These are phyloP conservation scores for Populus tremula DNA, from an alignment of 345 rosid genomes.

Conservation along the genomic window DNA sequence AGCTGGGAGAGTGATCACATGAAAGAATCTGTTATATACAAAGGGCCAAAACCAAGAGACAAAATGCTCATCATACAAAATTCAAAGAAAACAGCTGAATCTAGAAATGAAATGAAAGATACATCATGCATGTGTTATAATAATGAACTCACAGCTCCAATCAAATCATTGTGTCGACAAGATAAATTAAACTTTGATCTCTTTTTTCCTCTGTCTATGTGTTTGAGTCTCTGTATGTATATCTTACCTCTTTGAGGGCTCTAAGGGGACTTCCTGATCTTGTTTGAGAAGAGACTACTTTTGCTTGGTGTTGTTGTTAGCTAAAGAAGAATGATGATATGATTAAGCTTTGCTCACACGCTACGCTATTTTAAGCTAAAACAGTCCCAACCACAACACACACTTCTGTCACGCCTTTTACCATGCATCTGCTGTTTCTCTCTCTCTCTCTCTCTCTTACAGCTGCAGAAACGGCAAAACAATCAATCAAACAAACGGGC, in stretches of 20 bases:
- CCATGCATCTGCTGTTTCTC: background rate
- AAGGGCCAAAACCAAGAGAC: background rate
- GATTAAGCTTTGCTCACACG: constrained; percentile 30
- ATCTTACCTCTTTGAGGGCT: background rate
- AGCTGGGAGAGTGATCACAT: background rate
- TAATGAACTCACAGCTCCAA: background rate
- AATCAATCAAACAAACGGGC: background rate
- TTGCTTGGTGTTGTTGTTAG: background rate
- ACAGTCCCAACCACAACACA: constrained; percentile 13
- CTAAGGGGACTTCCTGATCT: background rate
- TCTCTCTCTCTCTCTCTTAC: constrained; percentile 2
- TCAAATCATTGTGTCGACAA: background rate
- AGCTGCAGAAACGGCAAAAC: constrained; percentile 1
- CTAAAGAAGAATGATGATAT: background rate
- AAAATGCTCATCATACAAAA: background rate
- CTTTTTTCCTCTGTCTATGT: background rate
- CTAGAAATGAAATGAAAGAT: background rate
- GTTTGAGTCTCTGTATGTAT: no score
- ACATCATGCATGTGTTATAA: background rate
- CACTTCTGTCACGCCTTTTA: constrained; percentile 21
- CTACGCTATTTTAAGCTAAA: constrained; percentile 26
- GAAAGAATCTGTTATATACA: background rate
- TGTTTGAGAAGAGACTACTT: background rate
- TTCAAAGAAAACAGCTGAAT: background rate
- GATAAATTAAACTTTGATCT: background rate